Conservation (phyloP, 495 filamentous ascomycete species). For the Hypoxylon perforatum region DNA sequence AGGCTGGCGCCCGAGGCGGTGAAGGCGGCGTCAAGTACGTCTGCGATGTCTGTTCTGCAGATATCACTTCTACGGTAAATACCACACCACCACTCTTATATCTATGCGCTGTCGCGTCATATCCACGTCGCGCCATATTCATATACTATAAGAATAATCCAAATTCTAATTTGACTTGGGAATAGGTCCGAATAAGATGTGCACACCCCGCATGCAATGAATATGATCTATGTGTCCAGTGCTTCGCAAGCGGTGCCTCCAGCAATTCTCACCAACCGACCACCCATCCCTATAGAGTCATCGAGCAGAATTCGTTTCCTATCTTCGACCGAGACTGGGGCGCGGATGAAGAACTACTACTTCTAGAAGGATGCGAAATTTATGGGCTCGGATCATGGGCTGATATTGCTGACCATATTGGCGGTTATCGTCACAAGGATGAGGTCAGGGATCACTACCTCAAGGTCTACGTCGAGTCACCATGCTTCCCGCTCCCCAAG, state of each 20-base stretch:
- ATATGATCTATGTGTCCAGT: constrained; percentile 96
- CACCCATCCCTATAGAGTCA: constrained; percentile 89
- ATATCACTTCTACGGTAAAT: constrained; percentile 91
- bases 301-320: constrained; percentile 97
- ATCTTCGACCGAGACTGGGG: constrained; percentile 97
- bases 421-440: constrained; percentile 91
- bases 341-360: constrained; percentile 91
- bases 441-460: constrained; percentile 95
- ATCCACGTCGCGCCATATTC: background rate
- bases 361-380: constrained; percentile 96
- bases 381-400: constrained; percentile 98
- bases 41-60: constrained; percentile 93
- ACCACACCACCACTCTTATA: too few species aligned
- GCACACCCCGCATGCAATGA: constrained; percentile 84
- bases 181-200: constrained; percentile 92
- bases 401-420: constrained; percentile 97
- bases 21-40: constrained; percentile 95
- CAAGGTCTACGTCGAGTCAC: constrained; percentile 84
- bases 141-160: too few species aligned
- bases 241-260: constrained; percentile 82
- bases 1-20: constrained; percentile 85
- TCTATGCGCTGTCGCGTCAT: background rate
- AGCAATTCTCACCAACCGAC: constrained; percentile 85
- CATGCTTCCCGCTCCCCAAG: constrained; percentile 85
- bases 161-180: constrained; percentile 8